Conservation (phyloP, 495 filamentous ascomycete genomes). For the Aspergillus carlsbadensis region DNA sequence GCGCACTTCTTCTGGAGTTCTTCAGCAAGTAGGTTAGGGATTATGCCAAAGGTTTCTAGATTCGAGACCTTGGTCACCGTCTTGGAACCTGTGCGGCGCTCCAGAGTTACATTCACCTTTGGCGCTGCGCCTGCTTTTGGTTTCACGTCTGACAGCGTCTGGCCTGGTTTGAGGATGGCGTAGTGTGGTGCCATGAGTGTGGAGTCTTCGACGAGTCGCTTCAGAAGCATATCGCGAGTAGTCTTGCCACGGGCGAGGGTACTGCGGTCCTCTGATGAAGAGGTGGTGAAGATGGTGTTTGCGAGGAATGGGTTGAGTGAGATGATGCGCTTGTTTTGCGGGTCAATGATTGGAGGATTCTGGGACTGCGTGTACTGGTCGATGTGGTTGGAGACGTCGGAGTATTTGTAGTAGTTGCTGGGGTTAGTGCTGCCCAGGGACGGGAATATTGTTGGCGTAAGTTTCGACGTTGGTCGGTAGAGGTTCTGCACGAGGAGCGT, state of each 20-base stretch:
- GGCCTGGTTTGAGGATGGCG: slow-evolving; percentile 54
- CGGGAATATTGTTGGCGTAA: slow-evolving; percentile 55
- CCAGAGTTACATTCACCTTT: slow-evolving; percentile 57
- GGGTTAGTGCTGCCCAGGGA: slow-evolving; percentile 39
- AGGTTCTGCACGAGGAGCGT: slow-evolving; percentile 53
- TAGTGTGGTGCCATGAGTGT: slow-evolving; percentile 50
- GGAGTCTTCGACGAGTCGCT: slow-evolving; percentile 54
- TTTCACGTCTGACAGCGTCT: slow-evolving; percentile 53
- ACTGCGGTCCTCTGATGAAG: slow-evolving; percentile 54
- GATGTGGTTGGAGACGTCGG: slow-evolving; percentile 40
- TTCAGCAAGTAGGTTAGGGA: slow-evolving; percentile 60
- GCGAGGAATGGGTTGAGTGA: slow-evolving; percentile 63
- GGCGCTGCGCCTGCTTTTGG: slow-evolving; percentile 61
- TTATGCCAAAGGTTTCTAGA: slow-evolving; percentile 62
- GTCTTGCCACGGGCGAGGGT: slow-evolving; percentile 56
- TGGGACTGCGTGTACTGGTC: slow-evolving; percentile 51
- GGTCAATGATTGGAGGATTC: slow-evolving; percentile 52
- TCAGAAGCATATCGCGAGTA: slow-evolving; percentile 62
- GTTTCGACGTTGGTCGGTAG: slow-evolving; percentile 55
- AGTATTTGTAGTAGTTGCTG: slow-evolving; percentile 53
- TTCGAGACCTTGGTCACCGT: slow-evolving; percentile 64
- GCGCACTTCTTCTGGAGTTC: slow-evolving; percentile 72
- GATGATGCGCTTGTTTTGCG: slow-evolving; percentile 63
- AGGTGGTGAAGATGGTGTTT: slow-evolving; percentile 55
- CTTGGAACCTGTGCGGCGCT: slow-evolving; percentile 68